Conservation (phyloP, 306 rosid genomes). For the Abrus pulchellus region DNA sequence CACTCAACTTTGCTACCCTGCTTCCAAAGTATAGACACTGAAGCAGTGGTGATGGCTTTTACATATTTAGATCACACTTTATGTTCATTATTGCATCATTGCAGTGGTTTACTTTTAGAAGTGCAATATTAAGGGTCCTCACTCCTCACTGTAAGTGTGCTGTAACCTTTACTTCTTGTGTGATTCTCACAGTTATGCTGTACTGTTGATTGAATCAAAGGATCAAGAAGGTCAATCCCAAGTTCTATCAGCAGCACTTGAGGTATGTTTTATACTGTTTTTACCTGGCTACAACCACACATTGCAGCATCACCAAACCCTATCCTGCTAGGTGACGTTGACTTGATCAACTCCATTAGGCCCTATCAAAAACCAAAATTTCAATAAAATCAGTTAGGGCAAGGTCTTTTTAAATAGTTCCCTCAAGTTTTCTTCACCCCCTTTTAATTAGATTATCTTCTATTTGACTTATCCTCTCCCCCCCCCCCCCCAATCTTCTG, state of each 20-base stretch:
- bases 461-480: background rate
- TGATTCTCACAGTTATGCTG: slow-evolving; percentile 75
- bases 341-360: slow-evolving; percentile 33
- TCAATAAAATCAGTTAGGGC: slow-evolving; percentile 16
- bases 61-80: slow-evolving; percentile 40
- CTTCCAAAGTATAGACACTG: slow-evolving; percentile 23
- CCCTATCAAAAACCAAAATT: slow-evolving; percentile 17
- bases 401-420: slow-evolving; percentile 20
- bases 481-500: background rate
- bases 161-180: slow-evolving; percentile 45
- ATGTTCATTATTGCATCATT: slow-evolving; percentile 29
- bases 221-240: slow-evolving; percentile 95
- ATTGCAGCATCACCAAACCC: background rate
- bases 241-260: slow-evolving; percentile 92
- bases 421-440: slow-evolving; percentile 1
- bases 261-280: slow-evolving; percentile 61
- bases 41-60: slow-evolving; percentile 16
- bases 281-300: slow-evolving; percentile 14
- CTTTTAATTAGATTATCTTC: background rate
- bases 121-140: slow-evolving; percentile 34
- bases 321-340: background rate
- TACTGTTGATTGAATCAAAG: slow-evolving; percentile 77
- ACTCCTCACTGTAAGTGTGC: slow-evolving; percentile 38
- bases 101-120: slow-evolving; percentile 38
- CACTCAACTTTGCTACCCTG: slow-evolving; percentile 1